Base-by-base conservation (phyloP, 768 basidiomycete genomes). In the Punctularia strigosozonata region DNA sequence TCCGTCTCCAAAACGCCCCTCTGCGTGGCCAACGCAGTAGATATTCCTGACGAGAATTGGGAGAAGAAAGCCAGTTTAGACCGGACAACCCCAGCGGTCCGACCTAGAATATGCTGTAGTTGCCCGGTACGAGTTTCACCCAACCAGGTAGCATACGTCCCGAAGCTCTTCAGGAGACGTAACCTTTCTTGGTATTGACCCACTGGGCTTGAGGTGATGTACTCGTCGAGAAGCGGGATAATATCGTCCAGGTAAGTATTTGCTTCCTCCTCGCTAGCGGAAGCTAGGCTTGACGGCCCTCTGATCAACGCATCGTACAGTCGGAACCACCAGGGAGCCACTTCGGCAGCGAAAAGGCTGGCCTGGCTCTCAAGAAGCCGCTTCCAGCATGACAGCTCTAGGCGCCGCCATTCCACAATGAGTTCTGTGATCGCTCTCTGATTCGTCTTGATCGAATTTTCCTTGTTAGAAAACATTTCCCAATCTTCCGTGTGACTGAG, bases 381-480 rank as follows among this genome's bases (percentile, higher is more conserved):
- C 44, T 80, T 71, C 95, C 95, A 99, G 39, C 80, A 87, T 4
- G 81, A 68, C 8, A 99, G 62, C 52, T 99, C 95, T 40, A 92
- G 62, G 22, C 88, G 73, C 39, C 95, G 69, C 95, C 95, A 98
- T 7, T 76, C 72, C 35, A 99, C 77, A 33, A 98, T 83, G 34
- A 91, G 66, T 19, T 57, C 59, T 8, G 74, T 81, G 18, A 95
- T 55, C 3, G 65, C 66, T 19, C 75, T 71, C 43, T 77, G 89
- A 49, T 84, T 65, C 1, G 54, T 38, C 50, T 71, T 75, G 46
- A 99, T 69, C 30, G 79, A 79, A 51, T 90, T 97, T 31, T 83
- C 79, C n/a, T 77, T 69, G 59, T 89, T 91, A n/a, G 94, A 82
- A 52, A 85, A 98, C 48, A 78, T 77, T 54, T 99, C 90, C 95